These are phyloP conservation scores for Sindora glabra DNA, from an alignment of 306 rosid species.

Conservation along the genomic window DNA sequence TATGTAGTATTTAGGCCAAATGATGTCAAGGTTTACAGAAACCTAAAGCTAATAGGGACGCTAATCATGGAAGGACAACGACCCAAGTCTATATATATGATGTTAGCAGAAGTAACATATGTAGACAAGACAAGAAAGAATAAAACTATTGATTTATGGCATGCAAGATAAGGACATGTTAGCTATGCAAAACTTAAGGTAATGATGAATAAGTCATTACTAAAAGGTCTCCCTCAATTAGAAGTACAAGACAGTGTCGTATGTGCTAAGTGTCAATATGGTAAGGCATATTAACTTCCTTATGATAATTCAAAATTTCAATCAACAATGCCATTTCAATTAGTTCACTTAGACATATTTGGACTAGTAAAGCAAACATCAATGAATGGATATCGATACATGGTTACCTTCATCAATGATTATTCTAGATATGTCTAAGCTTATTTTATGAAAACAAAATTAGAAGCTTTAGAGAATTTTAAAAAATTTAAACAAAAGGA, in stretches of 20 bases:
- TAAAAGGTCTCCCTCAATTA: neutral
- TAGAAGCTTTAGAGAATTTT: no score
- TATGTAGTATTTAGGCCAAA: neutral
- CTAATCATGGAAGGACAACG: neutral
- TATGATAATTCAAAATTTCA: neutral
- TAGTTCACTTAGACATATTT: neutral
- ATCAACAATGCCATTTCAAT: neutral
- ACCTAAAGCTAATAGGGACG: neutral
- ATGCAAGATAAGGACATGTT: neutral
- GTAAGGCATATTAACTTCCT: neutral
- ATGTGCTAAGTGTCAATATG: neutral
- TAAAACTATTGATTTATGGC: neutral
- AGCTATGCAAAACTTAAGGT: neutral
- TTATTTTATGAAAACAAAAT: neutral
- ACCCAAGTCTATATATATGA: neutral
- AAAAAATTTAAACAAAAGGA: no score
- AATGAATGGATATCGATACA: neutral
- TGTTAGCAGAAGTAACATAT: neutral
- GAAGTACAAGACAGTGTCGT: neutral
- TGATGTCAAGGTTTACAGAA: neutral
- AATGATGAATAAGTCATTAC: neutral
- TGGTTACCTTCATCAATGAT: neutral
- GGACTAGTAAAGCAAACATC: neutral
- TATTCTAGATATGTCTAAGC: neutral
- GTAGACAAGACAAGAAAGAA: neutral